Evolutionary conservation across 2,329 filamentous ascomycete genomes (phyloP).

Genomic region (Neonectria sp.): DNA sequence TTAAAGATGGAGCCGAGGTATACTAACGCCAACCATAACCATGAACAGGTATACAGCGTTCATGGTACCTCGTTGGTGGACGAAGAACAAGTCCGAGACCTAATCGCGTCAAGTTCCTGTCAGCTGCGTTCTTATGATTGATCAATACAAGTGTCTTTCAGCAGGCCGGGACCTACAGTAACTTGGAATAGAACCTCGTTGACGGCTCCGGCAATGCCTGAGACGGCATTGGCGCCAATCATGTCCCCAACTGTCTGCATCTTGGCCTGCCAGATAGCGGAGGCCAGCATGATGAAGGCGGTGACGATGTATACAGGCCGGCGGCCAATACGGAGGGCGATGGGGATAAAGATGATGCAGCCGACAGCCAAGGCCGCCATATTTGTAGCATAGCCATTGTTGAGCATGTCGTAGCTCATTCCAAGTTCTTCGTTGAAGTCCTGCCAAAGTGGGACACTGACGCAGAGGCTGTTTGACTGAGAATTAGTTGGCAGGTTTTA

Average conservation of each 20-base stretch:
- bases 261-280: constrained; percentile 43
- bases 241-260: constrained; percentile 42
- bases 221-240: constrained; percentile 42
- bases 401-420: constrained; percentile 42
- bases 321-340: constrained; percentile 51
- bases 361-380: constrained; percentile 49
- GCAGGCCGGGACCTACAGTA: constrained; percentile 39
- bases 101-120: background rate
- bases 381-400: constrained; percentile 46
- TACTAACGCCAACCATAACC: constrained; percentile 36
- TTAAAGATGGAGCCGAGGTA: background rate
- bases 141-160: too few relatives aligned
- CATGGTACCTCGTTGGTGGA: constrained; percentile 50
- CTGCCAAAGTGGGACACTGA: constrained; percentile 39
- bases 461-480: constrained; percentile 23
- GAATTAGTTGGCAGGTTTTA: background rate
- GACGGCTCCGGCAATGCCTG: constrained; percentile 54
- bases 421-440: constrained; percentile 39
- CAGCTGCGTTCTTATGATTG: background rate
- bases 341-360: constrained; percentile 52
- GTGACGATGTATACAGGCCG: constrained; percentile 49
- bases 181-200: constrained; percentile 57
- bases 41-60: constrained; percentile 44
- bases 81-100: constrained; percentile 50
- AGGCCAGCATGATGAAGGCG: constrained; percentile 37